Base-by-base conservation (phyloP, 2,329 filamentous ascomycete genomes). In the Pseudomassariella vexata region DNA sequence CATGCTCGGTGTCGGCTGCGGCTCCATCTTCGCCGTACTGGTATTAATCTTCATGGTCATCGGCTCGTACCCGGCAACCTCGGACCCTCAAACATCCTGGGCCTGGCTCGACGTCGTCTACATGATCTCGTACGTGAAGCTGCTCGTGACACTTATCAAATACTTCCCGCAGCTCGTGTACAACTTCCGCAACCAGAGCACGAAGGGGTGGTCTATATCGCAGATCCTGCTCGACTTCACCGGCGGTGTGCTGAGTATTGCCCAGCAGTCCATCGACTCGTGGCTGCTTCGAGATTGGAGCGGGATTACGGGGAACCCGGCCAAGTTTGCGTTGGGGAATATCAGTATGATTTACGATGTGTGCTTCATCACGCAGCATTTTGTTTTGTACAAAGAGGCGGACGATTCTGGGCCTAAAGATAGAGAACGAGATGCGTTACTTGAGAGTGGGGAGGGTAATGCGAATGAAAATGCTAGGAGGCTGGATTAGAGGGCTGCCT, bases 301-400 rank as follows among this genome's bases (percentile, higher is more conserved):
- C 28, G 92, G 90, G 15, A 70, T 96, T 36, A 88, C 82, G 0
- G 90, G 89, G 2, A 96, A 96, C 56, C 86, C 88, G 1, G 82
- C 92, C 46, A 98, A 96, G 63, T 78, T 96, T 37, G 78, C 80
- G 3, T 69, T 96, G 24, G 84, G 85, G 10, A 90, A 94, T 50
- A 76, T 95, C 27, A 87, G 81, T 36, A 82, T 96, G 47, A 56
- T 85, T 3, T 96, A 95, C 55, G 90, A 96, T 53, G 42, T 83
- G 19, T 67, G 95, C 29, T 96, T 96, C 53, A 82, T 96, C 31
- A 50, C 73, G 5, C 92, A 98, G 62, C 92, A 96, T 59, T 96
- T 89, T 48, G 63, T 89, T 21, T 57, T 95, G 14, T 96, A 95
- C 52, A 54, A 52, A 11, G 51, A 51, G 4, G 44, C 47, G 5